These are phyloP conservation scores for Aspergillus puulaauensis DNA, from an alignment of 2,329 filamentous ascomycete species.

Conservation along the genomic window DNA sequence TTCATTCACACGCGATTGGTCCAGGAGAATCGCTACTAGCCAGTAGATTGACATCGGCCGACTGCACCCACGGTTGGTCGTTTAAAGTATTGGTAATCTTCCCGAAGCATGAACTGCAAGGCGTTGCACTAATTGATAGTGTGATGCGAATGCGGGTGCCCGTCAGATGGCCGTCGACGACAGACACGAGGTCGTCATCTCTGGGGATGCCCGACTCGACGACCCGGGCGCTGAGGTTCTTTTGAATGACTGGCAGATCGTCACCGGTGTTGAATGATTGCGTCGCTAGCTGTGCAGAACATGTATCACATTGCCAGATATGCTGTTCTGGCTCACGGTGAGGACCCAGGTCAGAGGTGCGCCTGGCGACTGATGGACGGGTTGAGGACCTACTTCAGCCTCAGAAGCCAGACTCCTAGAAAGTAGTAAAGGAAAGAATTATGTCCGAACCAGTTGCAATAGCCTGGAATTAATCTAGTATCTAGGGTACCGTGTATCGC, in stretches of 20 bases:
- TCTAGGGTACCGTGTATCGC: not conserved
- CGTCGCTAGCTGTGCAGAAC: not conserved
- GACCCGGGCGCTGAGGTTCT: not conserved
- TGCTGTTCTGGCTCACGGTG: not conserved
- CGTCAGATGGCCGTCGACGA: not conserved
- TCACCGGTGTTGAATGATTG: not conserved
- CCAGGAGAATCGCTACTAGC: slow-evolving; percentile 11
- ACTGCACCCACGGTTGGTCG: slow-evolving; percentile 6
- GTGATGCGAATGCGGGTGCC: not conserved
- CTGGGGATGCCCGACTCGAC: not conserved
- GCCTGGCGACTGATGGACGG: not conserved
- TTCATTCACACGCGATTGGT: slow-evolving; percentile 10
- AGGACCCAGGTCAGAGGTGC: not conserved
- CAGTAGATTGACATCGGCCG: slow-evolving; percentile 12
- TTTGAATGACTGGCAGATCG: not conserved
- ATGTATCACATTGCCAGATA: slow-evolving; percentile 3
- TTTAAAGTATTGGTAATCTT: slow-evolving; percentile 10
- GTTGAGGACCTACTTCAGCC: not conserved
- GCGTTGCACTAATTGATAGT: slow-evolving; percentile 6
- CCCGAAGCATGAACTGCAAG: slow-evolving; percentile 10
- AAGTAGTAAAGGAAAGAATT: not conserved
- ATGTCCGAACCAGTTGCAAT: not conserved
- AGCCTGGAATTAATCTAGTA: not conserved
- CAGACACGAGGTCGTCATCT: not conserved
- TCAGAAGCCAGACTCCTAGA: not conserved